Percentiles rank a stretch among this genome's conserved stretches.
These are phyloP conservation scores for Solanum dulcamara DNA, from an alignment of 257 asterid genomes.

Conservation along the genomic window DNA sequence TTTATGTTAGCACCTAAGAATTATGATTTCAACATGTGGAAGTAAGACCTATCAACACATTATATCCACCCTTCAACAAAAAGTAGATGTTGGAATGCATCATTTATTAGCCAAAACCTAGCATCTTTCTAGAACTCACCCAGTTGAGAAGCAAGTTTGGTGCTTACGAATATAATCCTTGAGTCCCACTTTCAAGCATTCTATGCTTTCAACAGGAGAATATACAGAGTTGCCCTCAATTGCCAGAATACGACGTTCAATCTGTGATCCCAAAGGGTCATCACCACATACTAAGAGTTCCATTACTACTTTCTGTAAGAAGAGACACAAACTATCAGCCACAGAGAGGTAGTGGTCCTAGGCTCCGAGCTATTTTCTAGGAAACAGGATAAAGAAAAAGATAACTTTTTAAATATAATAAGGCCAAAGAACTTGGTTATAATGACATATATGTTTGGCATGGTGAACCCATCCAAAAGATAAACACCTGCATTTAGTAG, in stretches of 20 bases:
- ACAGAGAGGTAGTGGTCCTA: constrained; percentile 11
- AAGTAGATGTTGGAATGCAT: background rate
- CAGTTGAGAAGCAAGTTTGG: constrained; percentile 42
- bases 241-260: constrained; percentile 24
- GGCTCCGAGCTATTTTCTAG: background rate
- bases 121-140: constrained; percentile 27
- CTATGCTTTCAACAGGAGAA: constrained; percentile 28
- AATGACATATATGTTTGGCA: background rate
- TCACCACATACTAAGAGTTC: constrained; percentile 49
- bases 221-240: constrained; percentile 29
- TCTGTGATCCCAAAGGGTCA: constrained; percentile 20
- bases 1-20: background rate
- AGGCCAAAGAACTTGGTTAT: background rate
- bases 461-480: background rate
- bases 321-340: constrained; percentile 5
- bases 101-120: background rate
- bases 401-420: background rate
- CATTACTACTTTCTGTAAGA: constrained; percentile 61
- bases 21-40: background rate
- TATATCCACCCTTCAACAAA: background rate
- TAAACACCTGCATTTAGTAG: background rate
- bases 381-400: background rate
- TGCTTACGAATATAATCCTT: constrained; percentile 61
- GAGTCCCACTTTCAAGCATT: constrained; percentile 50
- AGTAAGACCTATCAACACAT: background rate